Evolutionary conservation across 148 eudicot genomes (phyloP).

Genomic region (Chenopodium album): DNA sequence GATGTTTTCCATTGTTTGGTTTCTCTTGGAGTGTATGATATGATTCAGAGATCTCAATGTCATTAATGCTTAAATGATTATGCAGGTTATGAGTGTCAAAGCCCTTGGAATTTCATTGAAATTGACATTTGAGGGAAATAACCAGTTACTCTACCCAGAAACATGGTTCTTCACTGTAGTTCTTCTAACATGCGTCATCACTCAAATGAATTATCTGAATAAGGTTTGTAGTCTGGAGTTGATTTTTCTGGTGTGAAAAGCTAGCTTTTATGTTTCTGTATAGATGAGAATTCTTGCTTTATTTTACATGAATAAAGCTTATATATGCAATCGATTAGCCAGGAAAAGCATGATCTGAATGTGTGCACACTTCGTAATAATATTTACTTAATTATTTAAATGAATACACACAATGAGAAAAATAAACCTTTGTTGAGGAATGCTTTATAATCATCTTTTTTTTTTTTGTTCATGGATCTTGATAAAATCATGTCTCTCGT

Average conservation of each 20-base stretch:
- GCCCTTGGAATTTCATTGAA: slow-evolving; percentile 72
- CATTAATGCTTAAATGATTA: neutral
- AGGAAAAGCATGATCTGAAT: too few relatives aligned
- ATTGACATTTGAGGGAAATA: slow-evolving; percentile 63
- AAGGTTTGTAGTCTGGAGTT: slow-evolving; percentile 40
- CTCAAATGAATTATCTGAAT: slow-evolving; percentile 72
- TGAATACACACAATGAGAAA: neutral
- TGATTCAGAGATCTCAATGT: neutral
- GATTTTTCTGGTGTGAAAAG: neutral
- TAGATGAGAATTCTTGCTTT: neutral
- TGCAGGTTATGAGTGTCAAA: slow-evolving; percentile 77
- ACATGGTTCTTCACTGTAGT: slow-evolving; percentile 64
- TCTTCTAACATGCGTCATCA: slow-evolving; percentile 51
- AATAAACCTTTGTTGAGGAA: neutral
- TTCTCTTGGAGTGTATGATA: neutral
- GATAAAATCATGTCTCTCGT: too few relatives aligned
- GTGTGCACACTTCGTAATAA: neutral
- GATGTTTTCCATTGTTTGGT: neutral
- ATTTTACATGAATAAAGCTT: neutral
- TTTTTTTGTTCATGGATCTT: too few relatives aligned
- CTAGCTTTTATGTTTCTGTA: slow-evolving; percentile 4
- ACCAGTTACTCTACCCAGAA: slow-evolving; percentile 59
- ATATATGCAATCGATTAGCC: neutral
- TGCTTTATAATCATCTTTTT: too few relatives aligned
- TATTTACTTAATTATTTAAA: too few relatives aligned